phyloP scores from a whole-genome alignment of 2,329 filamentous ascomycete species.

The Paracamarosporium sp. region DNA sequence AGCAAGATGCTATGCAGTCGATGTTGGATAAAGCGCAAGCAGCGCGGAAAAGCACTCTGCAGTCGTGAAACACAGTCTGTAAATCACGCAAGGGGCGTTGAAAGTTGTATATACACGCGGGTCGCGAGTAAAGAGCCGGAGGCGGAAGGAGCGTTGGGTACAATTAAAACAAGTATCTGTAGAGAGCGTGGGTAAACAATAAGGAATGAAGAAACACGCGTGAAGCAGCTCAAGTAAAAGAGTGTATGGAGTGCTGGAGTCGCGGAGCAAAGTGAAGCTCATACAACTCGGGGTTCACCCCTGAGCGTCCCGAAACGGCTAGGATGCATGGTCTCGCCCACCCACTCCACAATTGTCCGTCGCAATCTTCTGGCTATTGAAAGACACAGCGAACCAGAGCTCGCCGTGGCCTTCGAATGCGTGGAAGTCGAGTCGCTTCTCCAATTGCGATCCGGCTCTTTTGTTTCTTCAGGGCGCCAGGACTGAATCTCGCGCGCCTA shows the following conservation, averaged over 20 bases:
- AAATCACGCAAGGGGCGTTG: slow-evolving; percentile 20
- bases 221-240: slow-evolving; percentile 41
- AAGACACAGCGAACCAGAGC: neutral
- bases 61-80: slow-evolving; percentile 32
- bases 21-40: slow-evolving; percentile 33
- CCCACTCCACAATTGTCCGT: neutral
- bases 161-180: slow-evolving; percentile 27
- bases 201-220: slow-evolving; percentile 36
- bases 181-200: slow-evolving; percentile 39
- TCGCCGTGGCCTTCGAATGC: neutral
- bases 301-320: neutral
- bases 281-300: neutral
- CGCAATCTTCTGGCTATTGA: neutral
- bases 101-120: slow-evolving; percentile 21
- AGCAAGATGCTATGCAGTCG: slow-evolving; percentile 13
- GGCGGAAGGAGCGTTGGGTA: slow-evolving; percentile 24
- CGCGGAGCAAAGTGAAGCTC: slow-evolving; percentile 12
- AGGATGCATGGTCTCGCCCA: neutral
- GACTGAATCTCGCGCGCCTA: neutral
- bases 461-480: neutral
- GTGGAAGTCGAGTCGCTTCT: neutral
- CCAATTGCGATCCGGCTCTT: neutral
- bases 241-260: slow-evolving; percentile 32
- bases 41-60: slow-evolving; percentile 28
- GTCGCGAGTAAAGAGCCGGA: slow-evolving; percentile 32